phyloP scores from a whole-genome alignment of 2,329 filamentous ascomycete species.

The Cercospora sp. region DNA sequence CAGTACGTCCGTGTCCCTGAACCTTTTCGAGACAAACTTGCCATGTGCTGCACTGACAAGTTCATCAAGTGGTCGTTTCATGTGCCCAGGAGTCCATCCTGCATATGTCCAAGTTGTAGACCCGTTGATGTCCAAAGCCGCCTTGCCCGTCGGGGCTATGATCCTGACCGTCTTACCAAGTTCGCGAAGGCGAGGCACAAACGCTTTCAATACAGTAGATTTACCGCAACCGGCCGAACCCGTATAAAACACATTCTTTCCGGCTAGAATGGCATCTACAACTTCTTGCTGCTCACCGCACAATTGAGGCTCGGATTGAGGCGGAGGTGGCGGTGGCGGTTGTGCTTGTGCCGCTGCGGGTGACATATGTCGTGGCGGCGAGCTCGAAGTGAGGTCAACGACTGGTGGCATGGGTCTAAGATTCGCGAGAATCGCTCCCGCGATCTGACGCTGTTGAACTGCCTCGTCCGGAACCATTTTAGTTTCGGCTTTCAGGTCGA shows the following conservation, averaged over 20 bases:
- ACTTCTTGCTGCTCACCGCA: slow-evolving; percentile 25
- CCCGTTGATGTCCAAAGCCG: slow-evolving; percentile 59
- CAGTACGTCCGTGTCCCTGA: slow-evolving; percentile 54
- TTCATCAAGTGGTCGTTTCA: slow-evolving; percentile 45
- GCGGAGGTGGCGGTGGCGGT: background rate
- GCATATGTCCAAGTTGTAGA: slow-evolving; percentile 59
- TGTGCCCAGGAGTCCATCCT: slow-evolving; percentile 54
- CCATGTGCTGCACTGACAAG: slow-evolving; percentile 34
- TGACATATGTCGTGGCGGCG: background rate
- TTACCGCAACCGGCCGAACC: slow-evolving; percentile 64
- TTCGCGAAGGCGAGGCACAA: slow-evolving; percentile 44
- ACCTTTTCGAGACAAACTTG: slow-evolving; percentile 40
- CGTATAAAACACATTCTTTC: slow-evolving; percentile 63
- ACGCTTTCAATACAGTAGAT: slow-evolving; percentile 55
- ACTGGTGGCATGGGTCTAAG: background rate
- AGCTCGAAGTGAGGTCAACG: slow-evolving; percentile 15
- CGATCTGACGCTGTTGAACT: background rate
- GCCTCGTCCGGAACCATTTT: background rate
- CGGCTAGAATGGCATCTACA: slow-evolving; percentile 33
- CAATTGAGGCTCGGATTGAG: slow-evolving; percentile 15
- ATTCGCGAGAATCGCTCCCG: background rate
- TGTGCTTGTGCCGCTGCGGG: background rate
- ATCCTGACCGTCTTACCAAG: slow-evolving; percentile 49
- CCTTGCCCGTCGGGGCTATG: slow-evolving; percentile 60
- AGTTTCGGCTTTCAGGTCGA: background rate